Evolutionary conservation across 2,329 filamentous ascomycete species (phyloP), one percentile per base, ranked within the genome.

Genomic region (Penicillium hordei): DNA sequence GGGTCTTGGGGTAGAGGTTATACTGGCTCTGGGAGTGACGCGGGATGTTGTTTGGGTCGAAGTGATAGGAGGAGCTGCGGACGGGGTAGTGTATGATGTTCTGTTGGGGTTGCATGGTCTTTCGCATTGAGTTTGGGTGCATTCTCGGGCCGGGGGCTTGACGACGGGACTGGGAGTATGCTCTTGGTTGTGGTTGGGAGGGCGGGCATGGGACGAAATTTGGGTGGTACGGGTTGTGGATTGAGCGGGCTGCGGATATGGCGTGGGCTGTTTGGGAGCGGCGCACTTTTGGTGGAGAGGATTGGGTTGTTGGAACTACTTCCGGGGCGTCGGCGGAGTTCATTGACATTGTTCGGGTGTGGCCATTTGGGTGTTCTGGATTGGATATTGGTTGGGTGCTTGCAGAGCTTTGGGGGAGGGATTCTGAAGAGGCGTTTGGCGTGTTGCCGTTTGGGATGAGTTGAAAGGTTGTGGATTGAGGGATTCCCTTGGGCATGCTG

Each of bases 311-410:
- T 21, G 49, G 55, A 15, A 74, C 66, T 0, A 75, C 71, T 53
- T 72, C 71, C 17, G 73, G 72, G 1, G 73, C 72, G n/a, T 74
- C 70, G 48, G 69, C 68, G 1, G 72, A 74, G 54, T 64, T 71
- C 58, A 67, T 69, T 39, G 71, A 73, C 57, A 68, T 66, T 49
- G 70, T 66, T 48, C 72, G 65, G 29, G 13, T 34, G 39, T 60
- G 61, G 15, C 58, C 58, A 23, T 63, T 59, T 7, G 43, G 38
- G 23, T 50, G 53, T 13, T 19, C 13, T 17, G 38, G n/a, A 4
- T 55, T 44, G 2, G 42, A 13, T 7, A 40, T n/a, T 23, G 43
- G 29, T 13, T 29, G 19, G 3, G 55, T 25, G 25, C 48, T 42
- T n/a, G 25, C 13, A 15, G 43, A 27, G 10, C 31, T 44, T 49